Percentiles rank a stretch among this genome's conserved stretches.
Evolutionary conservation across 805 yeast species (phyloP).

Genomic region (Kodamaea lidongshanica): DNA sequence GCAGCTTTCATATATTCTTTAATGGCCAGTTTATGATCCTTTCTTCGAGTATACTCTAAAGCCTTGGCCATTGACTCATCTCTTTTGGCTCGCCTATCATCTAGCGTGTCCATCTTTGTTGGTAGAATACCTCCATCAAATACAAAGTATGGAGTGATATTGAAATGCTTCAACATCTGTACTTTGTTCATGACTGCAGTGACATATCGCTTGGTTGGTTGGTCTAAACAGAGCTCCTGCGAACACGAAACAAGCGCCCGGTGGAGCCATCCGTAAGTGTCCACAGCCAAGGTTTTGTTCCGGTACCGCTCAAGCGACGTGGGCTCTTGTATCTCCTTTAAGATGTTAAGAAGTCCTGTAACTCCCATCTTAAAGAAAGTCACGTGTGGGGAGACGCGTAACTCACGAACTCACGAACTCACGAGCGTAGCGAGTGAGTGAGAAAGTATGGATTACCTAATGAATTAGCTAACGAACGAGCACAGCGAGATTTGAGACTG

Average conservation of each 20-base stretch:
- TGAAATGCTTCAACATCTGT: constrained; percentile 57
- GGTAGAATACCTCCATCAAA: constrained; percentile 90
- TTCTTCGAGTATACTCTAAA: constrained; percentile 41
- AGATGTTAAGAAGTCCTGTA: constrained; percentile 69
- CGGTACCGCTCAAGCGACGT: constrained; percentile 52
- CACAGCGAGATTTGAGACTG: no score
- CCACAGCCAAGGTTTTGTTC: constrained; percentile 84
- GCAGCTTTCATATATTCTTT: constrained; percentile 72
- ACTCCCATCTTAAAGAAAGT: constrained; percentile 91
- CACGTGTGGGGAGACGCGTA: no score
- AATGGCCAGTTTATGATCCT: constrained; percentile 56
- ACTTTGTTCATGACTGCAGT: constrained; percentile 64
- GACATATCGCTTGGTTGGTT: constrained; percentile 67
- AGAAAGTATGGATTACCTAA: no score
- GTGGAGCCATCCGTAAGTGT: constrained; percentile 96
- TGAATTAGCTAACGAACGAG: no score
- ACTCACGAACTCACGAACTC: no score
- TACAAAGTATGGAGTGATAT: constrained; percentile 78
- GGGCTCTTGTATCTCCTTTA: constrained; percentile 66
- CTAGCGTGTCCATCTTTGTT: constrained; percentile 68
- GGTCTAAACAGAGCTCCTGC: constrained; percentile 64
- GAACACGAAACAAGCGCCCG: constrained; percentile 80
- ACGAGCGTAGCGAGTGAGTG: no score
- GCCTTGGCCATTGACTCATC: constrained; percentile 55
- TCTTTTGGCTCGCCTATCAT: constrained; percentile 53